Evolutionary conservation across 768 basidiomycete genomes (phyloP).

Genomic region (Naganishia antarctica): DNA sequence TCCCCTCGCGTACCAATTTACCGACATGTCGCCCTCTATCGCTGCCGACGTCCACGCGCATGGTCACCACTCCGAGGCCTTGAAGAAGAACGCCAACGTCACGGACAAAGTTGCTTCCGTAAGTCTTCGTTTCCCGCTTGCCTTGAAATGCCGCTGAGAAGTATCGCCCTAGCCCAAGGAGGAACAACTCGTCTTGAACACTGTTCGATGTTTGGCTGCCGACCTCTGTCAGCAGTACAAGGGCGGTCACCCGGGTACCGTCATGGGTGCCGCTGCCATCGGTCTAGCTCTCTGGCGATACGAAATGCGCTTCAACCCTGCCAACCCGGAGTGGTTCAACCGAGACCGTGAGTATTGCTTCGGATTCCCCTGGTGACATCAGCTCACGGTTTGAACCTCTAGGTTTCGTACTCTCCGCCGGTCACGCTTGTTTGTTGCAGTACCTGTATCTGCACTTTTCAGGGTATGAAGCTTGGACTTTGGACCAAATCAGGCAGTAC

Average conservation of each 20-base stretch:
- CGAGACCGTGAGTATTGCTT: slow-evolving; percentile 35
- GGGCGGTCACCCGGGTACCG: slow-evolving; percentile 49
- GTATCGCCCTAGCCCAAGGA: slow-evolving; percentile 21
- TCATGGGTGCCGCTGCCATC: slow-evolving; percentile 50
- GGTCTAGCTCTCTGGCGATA: slow-evolving; percentile 47
- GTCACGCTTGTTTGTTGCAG: slow-evolving; percentile 49
- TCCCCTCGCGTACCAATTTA: background rate
- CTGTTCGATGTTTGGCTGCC: slow-evolving; percentile 44
- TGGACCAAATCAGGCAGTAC: slow-evolving; percentile 47
- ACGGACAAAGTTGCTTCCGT: slow-evolving; percentile 31
- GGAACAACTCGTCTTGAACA: slow-evolving; percentile 45
- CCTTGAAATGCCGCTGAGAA: no score
- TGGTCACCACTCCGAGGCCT: slow-evolving; percentile 16
- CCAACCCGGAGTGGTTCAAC: slow-evolving; percentile 48
- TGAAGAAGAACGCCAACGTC: slow-evolving; percentile 27
- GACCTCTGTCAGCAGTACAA: slow-evolving; percentile 48
- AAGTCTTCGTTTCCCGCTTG: no score
- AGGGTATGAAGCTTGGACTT: slow-evolving; percentile 46
- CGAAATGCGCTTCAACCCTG: slow-evolving; percentile 46
- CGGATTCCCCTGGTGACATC: background rate
- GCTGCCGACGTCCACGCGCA: background rate
- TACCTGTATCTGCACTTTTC: slow-evolving; percentile 48
- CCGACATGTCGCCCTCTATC: slow-evolving; percentile 17
- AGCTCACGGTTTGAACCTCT: background rate
- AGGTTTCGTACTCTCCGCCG: slow-evolving; percentile 29